phyloP scores from a whole-genome alignment of 1,284 basidiomycete species.

The Ceratobasidium theobromae region DNA sequence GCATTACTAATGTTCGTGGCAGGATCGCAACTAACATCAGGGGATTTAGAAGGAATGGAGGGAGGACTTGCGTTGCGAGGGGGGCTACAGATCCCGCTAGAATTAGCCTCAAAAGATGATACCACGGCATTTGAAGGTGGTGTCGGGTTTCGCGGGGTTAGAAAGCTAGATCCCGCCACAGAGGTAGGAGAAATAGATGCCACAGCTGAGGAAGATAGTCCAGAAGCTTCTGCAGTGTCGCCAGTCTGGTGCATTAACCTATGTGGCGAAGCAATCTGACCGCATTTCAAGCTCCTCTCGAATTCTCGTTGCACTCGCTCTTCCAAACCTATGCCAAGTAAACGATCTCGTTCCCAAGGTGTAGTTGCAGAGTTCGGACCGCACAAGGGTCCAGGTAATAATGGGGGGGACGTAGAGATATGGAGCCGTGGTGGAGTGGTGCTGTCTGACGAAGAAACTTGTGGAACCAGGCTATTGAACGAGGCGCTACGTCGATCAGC shows the following conservation, averaged over 20 bases:
- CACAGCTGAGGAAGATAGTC: not conserved
- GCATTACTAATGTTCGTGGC: not conserved
- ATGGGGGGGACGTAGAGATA: not conserved
- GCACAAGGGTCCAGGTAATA: not conserved
- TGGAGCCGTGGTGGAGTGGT: not conserved
- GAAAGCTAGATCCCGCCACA: conserved; percentile 17
- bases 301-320: conserved; percentile 21
- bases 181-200: conserved; percentile 16
- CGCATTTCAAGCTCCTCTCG: conserved; percentile 8
- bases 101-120: not conserved
- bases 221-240: not conserved
- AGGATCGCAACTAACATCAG: not conserved
- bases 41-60: conserved; percentile 7
- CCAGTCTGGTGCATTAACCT: too few species aligned
- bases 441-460: not conserved
- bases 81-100: not conserved
- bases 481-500: not conserved
- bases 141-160: conserved; percentile 26
- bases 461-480: not conserved
- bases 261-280: not conserved
- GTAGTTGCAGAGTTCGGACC: not conserved
- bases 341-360: conserved; percentile 23
- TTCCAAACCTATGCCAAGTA: conserved; percentile 19
- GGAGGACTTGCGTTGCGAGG: not conserved
- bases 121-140: not conserved